Percentiles rank a stretch among this genome's conserved stretches.
Conservation (phyloP, 768 basidiomycete genomes). For the Paxillus involutus region DNA sequence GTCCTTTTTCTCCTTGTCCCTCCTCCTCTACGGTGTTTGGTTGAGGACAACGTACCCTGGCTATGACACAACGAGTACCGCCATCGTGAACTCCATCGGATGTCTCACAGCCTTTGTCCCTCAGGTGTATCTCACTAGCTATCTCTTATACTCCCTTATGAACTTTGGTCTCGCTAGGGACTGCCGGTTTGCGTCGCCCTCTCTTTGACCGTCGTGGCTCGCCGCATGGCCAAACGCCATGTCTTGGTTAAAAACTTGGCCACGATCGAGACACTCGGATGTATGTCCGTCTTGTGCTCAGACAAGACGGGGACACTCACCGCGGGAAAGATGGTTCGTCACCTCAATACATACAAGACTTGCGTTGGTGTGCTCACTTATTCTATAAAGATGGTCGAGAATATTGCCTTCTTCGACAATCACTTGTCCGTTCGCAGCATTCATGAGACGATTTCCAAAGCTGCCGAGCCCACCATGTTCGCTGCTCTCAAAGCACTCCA, state of each 20-base stretch:
- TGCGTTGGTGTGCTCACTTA: neutral
- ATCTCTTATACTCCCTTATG: neutral
- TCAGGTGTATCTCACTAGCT: slow-evolving; percentile 26
- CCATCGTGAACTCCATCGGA: slow-evolving; percentile 38
- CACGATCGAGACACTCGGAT: slow-evolving; percentile 53
- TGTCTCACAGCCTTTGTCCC: slow-evolving; percentile 41
- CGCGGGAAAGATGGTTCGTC: slow-evolving; percentile 42
- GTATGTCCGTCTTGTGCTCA: slow-evolving; percentile 50
- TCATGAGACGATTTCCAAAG: slow-evolving; percentile 1
- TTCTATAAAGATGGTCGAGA: slow-evolving; percentile 34
- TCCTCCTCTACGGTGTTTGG: slow-evolving; percentile 43
- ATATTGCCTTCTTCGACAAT: slow-evolving; percentile 36
- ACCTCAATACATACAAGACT: neutral
- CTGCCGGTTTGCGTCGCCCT: slow-evolving; percentile 44
- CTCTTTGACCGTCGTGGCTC: slow-evolving; percentile 46
- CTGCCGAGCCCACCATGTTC: slow-evolving; percentile 11
- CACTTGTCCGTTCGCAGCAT: slow-evolving; percentile 16
- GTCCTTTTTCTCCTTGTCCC: slow-evolving; percentile 39
- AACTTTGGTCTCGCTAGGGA: slow-evolving; percentile 21
- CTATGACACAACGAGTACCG: slow-evolving; percentile 30
- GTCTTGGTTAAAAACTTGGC: slow-evolving; percentile 50
- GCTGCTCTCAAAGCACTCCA: slow-evolving; percentile 26
- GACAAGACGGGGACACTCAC: slow-evolving; percentile 56
- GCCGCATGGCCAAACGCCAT: slow-evolving; percentile 47
- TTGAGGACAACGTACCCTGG: slow-evolving; percentile 30